Percentiles rank a stretch among this genome's conserved stretches.
These are phyloP conservation scores for Maudiozyma serrabonitensis DNA, from an alignment of 805 yeast species.

Conservation along the genomic window DNA sequence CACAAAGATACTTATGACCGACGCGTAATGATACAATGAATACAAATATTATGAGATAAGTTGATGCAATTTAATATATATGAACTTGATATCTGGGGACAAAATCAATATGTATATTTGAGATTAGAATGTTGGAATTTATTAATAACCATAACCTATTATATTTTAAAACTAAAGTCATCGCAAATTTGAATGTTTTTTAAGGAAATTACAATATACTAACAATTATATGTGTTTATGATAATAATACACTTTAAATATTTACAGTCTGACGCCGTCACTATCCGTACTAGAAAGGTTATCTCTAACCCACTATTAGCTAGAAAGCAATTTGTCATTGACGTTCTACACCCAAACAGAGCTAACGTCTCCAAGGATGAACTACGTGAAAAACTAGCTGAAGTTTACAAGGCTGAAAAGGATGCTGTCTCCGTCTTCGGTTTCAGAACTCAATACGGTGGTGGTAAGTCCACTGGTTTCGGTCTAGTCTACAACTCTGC, in stretches of 20 bases:
- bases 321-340: constrained; percentile 99
- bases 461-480: constrained; percentile 98
- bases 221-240: constrained; percentile 5
- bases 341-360: constrained; percentile 98
- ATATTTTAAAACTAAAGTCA: too few species aligned
- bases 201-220: constrained; percentile 4
- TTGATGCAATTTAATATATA: too few species aligned
- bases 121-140: too few species aligned
- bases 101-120: too few species aligned
- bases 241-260: neutral
- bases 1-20: too few species aligned
- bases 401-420: constrained; percentile 83
- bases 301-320: constrained; percentile 97
- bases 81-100: too few species aligned
- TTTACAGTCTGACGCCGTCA: constrained; percentile 92
- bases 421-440: constrained; percentile 96
- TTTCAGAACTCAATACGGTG: constrained; percentile 99
- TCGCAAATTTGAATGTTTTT: too few species aligned
- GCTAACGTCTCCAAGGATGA: constrained; percentile 99
- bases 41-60: too few species aligned
- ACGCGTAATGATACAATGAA: too few species aligned
- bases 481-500: constrained; percentile 97
- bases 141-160: too few species aligned
- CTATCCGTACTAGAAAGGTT: constrained; percentile 98
- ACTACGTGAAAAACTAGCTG: constrained; percentile 89